A percentile compares a stretch with the other conserved stretches of the same genome.
Conservation (phyloP, 352 stramenopile genomes). For the Hyaloperonospora brassicae region DNA sequence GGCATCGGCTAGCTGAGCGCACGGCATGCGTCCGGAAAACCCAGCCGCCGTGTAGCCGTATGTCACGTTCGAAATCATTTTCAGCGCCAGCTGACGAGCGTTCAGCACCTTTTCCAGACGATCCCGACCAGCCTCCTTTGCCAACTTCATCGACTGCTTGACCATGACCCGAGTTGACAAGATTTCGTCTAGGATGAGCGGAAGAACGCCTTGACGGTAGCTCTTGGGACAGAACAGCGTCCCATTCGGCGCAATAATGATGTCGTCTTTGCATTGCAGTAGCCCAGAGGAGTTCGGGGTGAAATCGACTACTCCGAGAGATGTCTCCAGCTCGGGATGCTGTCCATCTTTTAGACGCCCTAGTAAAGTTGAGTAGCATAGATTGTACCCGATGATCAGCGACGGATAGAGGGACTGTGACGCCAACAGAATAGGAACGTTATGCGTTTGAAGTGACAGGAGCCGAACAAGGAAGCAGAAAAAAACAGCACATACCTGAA, state of each 20-base stretch:
- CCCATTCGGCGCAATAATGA: constrained; percentile 89
- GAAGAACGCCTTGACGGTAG: constrained; percentile 92
- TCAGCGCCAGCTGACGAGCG: constrained; percentile 90
- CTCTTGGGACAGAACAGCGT: constrained; percentile 91
- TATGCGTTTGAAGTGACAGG: neutral
- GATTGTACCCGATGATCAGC: constrained; percentile 98
- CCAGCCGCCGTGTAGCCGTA: constrained; percentile 98
- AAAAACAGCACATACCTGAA: constrained; percentile 57
- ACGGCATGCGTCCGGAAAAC: constrained; percentile 96
- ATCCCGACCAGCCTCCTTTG: constrained; percentile 66
- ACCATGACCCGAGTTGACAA: constrained; percentile 96
- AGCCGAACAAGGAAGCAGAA: neutral
- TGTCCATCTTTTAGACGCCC: constrained; percentile 86
- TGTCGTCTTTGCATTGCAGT: constrained; percentile 35
- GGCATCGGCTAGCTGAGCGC: constrained; percentile 93
- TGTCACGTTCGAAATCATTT: constrained; percentile 99
- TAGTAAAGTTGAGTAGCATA: constrained; percentile 97
- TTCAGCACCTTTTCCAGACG: constrained; percentile 65
- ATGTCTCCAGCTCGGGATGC: constrained; percentile 53
- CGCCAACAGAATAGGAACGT: neutral
- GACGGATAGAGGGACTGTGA: constrained; percentile 97
- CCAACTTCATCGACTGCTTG: constrained; percentile 93
- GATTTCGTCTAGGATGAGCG: constrained; percentile 94
- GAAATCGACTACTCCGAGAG: constrained; percentile 59
- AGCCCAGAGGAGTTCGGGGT: constrained; percentile 36